Conservation (phyloP, 139 green algal genomes). For the Gonium pectorale region DNA sequence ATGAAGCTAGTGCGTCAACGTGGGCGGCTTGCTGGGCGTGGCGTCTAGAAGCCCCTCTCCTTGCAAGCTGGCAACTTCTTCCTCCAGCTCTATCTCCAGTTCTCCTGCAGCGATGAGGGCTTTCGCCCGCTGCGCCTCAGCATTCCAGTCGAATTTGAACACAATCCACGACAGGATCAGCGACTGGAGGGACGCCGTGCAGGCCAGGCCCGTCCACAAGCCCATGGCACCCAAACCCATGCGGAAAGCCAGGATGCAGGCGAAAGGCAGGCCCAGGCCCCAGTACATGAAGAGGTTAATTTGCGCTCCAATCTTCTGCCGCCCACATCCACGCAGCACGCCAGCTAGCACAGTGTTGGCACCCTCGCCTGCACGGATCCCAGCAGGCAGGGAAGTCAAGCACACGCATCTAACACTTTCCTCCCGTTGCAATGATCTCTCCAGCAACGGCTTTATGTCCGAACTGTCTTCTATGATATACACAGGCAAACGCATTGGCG, state of each 20-base stretch:
- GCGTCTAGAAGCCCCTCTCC: constrained; percentile 8
- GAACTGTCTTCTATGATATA: no score
- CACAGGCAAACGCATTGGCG: no score
- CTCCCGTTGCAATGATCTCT: no score
- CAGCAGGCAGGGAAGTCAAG: no score
- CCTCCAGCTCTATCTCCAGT: constrained; percentile 66
- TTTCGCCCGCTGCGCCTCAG: constrained; percentile 61
- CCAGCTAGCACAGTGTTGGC: constrained; percentile 71
- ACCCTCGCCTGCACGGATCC: constrained; percentile 60
- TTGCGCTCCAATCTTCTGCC: constrained; percentile 69
- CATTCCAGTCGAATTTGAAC: constrained; percentile 66
- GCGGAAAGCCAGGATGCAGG: constrained; percentile 70
- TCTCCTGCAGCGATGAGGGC: constrained; percentile 63
- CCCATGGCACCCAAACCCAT: constrained; percentile 67
- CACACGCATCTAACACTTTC: no score
- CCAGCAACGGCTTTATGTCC: no score
- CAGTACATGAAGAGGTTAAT: constrained; percentile 78
- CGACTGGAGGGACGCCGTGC: constrained; percentile 66
- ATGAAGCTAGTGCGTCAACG: not conserved
- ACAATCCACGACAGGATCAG: constrained; percentile 41
- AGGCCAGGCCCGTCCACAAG: constrained; percentile 74
- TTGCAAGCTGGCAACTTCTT: constrained; percentile 34
- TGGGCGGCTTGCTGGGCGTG: constrained; percentile 4
- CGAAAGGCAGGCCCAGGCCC: constrained; percentile 69
- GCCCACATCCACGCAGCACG: constrained; percentile 71